Evolutionary conservation across 345 rosid species (phyloP), one percentile per base, ranked within the genome.

Genomic region (Carallia brachiata): DNA sequence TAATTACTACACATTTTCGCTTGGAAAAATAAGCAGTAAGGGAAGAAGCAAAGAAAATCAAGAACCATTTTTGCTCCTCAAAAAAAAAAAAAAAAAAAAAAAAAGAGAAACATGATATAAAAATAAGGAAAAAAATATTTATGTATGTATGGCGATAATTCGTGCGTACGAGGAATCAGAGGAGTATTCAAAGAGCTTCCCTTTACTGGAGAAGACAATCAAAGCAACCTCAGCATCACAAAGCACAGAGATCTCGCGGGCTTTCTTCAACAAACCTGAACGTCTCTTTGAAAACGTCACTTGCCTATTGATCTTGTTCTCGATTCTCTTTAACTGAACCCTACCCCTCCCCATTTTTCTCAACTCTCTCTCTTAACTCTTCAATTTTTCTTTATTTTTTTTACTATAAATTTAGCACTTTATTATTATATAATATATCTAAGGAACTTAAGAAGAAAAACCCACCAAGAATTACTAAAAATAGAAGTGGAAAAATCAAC

Each of bases 211-310:
- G 70, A 56, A 56, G 34, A 56, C 60, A 15, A 56, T 56, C 60
- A 56, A 56, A 56, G 60, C 60, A 27, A 56, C 60, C 2, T 56
- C 60, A 56, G 34, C 60, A 27, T 56, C 60, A 56, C 79, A 76
- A 56, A 76, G 79, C 31, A 76, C 72, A 40, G 79, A 76, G 79
- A 76, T 77, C 81, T 82, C 86, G 65, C 77, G 79, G 23, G 83
- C 83, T 69, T 82, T 82, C 79, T 82, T 82, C 69, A 82, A 70
- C 68, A 82, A 63, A 17, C 86, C 86, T 1, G 79, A 67, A 72
- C 86, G 69, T 37, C 86, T 44, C 75, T 82, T 82, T 16, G 86
- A 79, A 61, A 82, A 82, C 31, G 86, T 82, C 52, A 82, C 86
- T 60, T 82, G 83, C 77, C 80, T 62, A 54, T 72, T 77, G 70